A percentile compares a stretch with the other conserved stretches of the same genome.
Conservation (phyloP, 495 filamentous ascomycete species). For the Neurospora sp. region DNA sequence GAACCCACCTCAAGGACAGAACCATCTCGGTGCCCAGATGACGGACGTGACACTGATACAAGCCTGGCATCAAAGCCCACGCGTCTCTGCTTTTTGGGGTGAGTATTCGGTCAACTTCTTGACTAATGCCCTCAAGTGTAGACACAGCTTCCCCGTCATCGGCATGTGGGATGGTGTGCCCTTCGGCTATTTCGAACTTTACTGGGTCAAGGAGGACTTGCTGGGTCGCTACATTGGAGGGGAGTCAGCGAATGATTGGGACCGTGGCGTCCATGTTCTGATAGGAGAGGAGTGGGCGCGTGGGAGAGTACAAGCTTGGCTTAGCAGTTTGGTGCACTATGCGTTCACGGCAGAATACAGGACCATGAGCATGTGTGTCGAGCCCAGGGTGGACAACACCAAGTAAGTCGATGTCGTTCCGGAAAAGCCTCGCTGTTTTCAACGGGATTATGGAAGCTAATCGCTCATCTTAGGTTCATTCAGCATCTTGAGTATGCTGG, state of each 20-base stretch:
- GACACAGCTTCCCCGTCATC: conserved; percentile 82
- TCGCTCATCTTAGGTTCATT: conserved; percentile 52
- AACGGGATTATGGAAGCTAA: not conserved
- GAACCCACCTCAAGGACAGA: conserved; percentile 20
- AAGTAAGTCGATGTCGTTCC: conserved; percentile 47
- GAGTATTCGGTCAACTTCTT: conserved; percentile 61
- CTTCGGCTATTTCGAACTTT: conserved; percentile 96
- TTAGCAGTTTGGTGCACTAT: conserved; percentile 77
- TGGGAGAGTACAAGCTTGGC: conserved; percentile 70
- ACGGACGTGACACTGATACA: conserved; percentile 68
- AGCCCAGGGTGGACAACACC: conserved; percentile 85
- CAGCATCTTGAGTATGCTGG: conserved; percentile 62
- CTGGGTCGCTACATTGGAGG: conserved; percentile 55
- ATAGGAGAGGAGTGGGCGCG: conserved; percentile 90
- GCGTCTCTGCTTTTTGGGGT: conserved; percentile 77
- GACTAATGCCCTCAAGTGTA: conserved; percentile 46
- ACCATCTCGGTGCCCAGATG: conserved; percentile 22
- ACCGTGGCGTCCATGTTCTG: conserved; percentile 78
- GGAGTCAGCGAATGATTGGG: conserved; percentile 59
- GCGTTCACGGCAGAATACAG: conserved; percentile 69
- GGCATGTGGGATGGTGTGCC: conserved; percentile 91
- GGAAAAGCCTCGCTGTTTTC: not conserved
- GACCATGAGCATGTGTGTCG: conserved; percentile 71
- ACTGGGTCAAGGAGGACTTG: conserved; percentile 93
- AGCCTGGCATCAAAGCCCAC: conserved; percentile 81